Conservation (phyloP, 2,329 filamentous ascomycete genomes). For the Achaetomium macrosporum region DNA sequence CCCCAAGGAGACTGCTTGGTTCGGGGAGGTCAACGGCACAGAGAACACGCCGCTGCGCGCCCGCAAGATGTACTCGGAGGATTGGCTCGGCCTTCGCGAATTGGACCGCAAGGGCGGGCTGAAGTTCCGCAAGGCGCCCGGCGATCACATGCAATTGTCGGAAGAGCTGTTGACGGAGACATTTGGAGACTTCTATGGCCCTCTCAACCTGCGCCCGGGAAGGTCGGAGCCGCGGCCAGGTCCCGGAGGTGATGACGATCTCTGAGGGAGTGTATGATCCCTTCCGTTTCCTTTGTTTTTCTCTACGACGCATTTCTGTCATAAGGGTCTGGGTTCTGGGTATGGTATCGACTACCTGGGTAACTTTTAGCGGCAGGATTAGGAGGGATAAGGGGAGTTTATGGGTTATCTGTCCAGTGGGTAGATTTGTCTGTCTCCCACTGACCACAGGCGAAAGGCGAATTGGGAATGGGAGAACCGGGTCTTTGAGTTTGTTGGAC, state of each 20-base stretch:
- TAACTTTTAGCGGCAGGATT: background rate
- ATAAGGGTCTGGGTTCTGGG: conserved; percentile 2
- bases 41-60: conserved; percentile 62
- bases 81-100: conserved; percentile 82
- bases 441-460: background rate
- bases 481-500: conserved; percentile 5
- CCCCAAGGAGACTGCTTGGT: conserved; percentile 88
- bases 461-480: background rate
- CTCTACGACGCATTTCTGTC: background rate
- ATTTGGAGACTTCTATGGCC: conserved; percentile 63
- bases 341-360: background rate
- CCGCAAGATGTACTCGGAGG: conserved; percentile 72
- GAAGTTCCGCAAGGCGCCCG: conserved; percentile 65
- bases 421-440: background rate
- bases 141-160: conserved; percentile 76
- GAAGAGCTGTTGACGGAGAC: conserved; percentile 59
- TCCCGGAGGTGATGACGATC: conserved; percentile 15
- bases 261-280: conserved; percentile 11
- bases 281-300: background rate
- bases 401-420: conserved; percentile 1
- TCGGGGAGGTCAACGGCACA: conserved; percentile 74
- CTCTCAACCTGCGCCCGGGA: conserved; percentile 33
- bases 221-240: conserved; percentile 12
- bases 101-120: conserved; percentile 76
- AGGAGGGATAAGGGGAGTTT: background rate